phyloP scores from a whole-genome alignment of 495 filamentous ascomycete genomes.

The Tuber borchii region DNA sequence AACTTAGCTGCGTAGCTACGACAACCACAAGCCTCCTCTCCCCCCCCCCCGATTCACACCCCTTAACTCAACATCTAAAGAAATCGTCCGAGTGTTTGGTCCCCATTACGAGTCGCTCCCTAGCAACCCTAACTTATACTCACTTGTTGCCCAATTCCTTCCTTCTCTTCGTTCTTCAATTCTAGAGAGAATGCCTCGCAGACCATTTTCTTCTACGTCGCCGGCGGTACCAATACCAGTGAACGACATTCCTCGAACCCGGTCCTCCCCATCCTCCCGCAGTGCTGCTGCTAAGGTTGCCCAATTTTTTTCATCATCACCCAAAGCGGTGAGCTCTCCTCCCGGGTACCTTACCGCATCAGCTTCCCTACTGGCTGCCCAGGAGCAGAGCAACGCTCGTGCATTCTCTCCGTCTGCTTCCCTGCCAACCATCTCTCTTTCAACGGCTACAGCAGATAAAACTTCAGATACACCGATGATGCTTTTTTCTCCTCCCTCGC shows the following conservation, averaged over 20 bases:
- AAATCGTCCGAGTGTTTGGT: neutral
- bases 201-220: constrained; percentile 38
- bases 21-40: neutral
- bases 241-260: constrained; percentile 42
- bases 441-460: constrained; percentile 76
- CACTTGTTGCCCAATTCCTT: constrained; percentile 2
- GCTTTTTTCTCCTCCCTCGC: constrained; percentile 86
- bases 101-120: neutral
- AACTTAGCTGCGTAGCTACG: constrained; percentile 3
- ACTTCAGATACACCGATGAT: constrained; percentile 40
- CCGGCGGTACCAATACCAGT: constrained; percentile 43
- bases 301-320: constrained; percentile 60
- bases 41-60: neutral
- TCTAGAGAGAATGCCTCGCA: constrained; percentile 36
- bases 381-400: constrained; percentile 53
- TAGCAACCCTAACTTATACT: neutral
- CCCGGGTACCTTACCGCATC: constrained; percentile 49
- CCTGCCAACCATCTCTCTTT: constrained; percentile 85
- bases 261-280: constrained; percentile 52
- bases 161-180: constrained; percentile 19
- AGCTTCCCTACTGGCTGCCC: constrained; percentile 56
- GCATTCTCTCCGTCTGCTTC: constrained; percentile 62
- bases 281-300: constrained; percentile 49
- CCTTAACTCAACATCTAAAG: constrained; percentile 6
- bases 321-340: constrained; percentile 58